Evolutionary conservation across 441 rosid species (phyloP), one percentile per base, ranked within the genome.

Genomic region (Lepidium campestre): DNA sequence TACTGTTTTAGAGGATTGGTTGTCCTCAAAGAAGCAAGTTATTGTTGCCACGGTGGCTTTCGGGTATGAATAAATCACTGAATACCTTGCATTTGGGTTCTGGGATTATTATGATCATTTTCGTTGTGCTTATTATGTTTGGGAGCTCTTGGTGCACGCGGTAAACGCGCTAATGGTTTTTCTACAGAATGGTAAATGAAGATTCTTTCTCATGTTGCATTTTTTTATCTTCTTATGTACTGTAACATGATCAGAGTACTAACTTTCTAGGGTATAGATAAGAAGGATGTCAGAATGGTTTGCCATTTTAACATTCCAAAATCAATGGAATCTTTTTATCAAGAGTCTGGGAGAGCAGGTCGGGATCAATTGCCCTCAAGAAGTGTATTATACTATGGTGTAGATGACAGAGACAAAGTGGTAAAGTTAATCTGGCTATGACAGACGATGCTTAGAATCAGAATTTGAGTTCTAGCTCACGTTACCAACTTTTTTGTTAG

Each of bases 31-130:
- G 82, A 85, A 77, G 74, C 99, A 86, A 81, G 94, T 94, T 69
- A 92, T 91, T 60, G 96, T 94, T 46, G 99, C 97, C 75, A 94
- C 98, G n/a, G 98, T 91, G 52, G 98, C 98, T 68, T 94, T 91
- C 70, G 99, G 99, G 99, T 94, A 91, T 77, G 72, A 62, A 65
- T 31, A 18, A 61, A 60, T 77, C 70, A 62, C 9, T 57, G 52
- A 52, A 7, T 18, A 60, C 39, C 32, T 67, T 67, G 4, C 17
- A 36, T 60, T 3, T 60, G 14, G 36, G 20, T 56, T 35, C 46
- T 48, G 41, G 67, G 61, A 59, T 50, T 69, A 67, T 77, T 79
- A 81, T 82, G 65, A 57, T 56, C 77, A 56, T 74, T 22, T 70
- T 77, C 69, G 61, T 74, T 72, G 44, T 35, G 55, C 70, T 75